Conservation (phyloP, 257 asterid species). For the Petunia axillaris region DNA sequence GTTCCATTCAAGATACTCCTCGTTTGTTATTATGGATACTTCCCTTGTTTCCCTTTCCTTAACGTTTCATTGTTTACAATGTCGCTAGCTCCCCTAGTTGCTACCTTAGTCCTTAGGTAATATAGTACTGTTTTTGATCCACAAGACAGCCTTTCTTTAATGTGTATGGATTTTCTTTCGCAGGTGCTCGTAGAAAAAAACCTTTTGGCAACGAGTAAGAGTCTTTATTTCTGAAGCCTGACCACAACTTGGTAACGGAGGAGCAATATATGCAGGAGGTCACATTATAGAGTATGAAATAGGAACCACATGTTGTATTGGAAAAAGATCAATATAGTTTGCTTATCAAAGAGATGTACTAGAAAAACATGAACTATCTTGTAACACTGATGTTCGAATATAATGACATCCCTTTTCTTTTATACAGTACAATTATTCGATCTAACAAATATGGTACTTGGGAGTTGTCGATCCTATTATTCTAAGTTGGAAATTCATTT, state of each 20-base stretch:
- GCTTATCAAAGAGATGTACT: not conserved
- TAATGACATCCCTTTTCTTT: not conserved
- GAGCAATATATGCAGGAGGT: conserved; percentile 9
- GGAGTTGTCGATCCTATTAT: not conserved
- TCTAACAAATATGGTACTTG: not conserved
- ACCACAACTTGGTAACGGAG: conserved; percentile 1
- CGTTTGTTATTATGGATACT: not conserved
- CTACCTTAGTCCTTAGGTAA: not conserved
- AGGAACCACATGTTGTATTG: not conserved
- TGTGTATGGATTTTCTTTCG: not conserved
- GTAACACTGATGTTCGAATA: not conserved
- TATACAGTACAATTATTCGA: not conserved
- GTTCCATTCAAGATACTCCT: not conserved
- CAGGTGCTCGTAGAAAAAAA: conserved; percentile 46
- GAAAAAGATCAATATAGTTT: not conserved
- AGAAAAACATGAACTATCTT: not conserved
- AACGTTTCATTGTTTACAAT: not conserved
- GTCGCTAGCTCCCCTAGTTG: not conserved
- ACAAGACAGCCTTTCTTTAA: not conserved
- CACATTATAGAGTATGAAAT: not conserved
- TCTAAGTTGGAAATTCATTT: not conserved
- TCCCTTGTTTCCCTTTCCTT: not conserved
- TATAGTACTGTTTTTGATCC: not conserved
- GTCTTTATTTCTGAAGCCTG: conserved; percentile 1
- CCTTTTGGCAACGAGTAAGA: conserved; percentile 23